Base-by-base conservation (phyloP, 2,329 filamentous ascomycete genomes). In the Lasiodiplodia theobromae region DNA sequence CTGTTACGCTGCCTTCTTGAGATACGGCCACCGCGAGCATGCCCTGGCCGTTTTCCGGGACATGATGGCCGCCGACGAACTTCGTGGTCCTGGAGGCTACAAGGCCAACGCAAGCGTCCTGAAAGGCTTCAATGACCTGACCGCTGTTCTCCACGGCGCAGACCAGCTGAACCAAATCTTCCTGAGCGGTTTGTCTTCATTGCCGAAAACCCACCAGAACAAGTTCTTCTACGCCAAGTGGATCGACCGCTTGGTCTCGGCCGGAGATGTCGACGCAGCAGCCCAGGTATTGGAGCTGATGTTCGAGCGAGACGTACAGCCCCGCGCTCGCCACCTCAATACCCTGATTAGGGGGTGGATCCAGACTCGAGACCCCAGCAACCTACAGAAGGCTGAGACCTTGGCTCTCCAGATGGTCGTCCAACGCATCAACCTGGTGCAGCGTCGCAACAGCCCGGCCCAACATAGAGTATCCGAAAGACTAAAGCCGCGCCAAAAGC, bases 141-240 rank as follows among this genome's bases (percentile, higher is more conserved):
- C 53, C 68, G 12, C 25, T 67, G 60, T 23, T 5, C 18, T 37
- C 25, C 2, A 37, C 10, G 23, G 25, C 70, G 73, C 82, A 47
- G 71, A 79, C 4, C 77, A 83, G 51, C 76, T 86, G 56, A 84
- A 84, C 74, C 80, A 81, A 67, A 74, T 86, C 12, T 85, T 84
- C 0, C 74, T 86, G 5, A 78, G 82, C 11, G 82, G 82, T 2
- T 75, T 90, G 31, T 83, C 83, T 4, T 75, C 83, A 34, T 75
- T 91, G 23, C 88, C 88, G 4, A 81, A 84, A 56, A 60, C 68
- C 8, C 79, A 78, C 62, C 96, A 96, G n/a, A 58, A 51, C 78
- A 89, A 91, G 71, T 95, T 93, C 79, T 92, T 97, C 79, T 91
- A 94, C 72, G 92, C 91, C 40, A 94, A 93, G 74, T 97, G 94